A percentile compares a stretch with the other conserved stretches of the same genome.
These are phyloP conservation scores for Noccaea caerulescens DNA, from an alignment of 345 rosid genomes.

Conservation along the genomic window DNA sequence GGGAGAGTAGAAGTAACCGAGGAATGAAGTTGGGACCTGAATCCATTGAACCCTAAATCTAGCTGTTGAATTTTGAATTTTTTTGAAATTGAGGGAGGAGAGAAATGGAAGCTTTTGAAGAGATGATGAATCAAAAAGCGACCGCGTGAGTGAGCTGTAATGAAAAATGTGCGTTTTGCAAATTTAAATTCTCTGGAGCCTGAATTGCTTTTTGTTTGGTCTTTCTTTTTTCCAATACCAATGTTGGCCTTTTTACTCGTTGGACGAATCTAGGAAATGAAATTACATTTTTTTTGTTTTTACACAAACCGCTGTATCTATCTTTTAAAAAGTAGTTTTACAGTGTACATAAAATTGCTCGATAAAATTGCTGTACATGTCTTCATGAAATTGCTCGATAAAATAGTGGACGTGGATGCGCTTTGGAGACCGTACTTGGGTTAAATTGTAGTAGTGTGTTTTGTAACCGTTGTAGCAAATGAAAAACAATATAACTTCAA, in stretches of 20 bases:
- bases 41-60: constrained; percentile 37
- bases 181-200: constrained; percentile 29
- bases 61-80: not conserved
- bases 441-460: too few species aligned
- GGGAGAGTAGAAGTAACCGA: constrained; percentile 23
- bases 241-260: not conserved
- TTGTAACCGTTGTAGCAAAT: too few species aligned
- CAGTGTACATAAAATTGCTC: too few species aligned
- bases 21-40: constrained; percentile 22
- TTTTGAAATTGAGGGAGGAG: not conserved
- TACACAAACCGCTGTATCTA: too few species aligned
- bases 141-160: constrained; percentile 39
- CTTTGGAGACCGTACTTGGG: too few species aligned
- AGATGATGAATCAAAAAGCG: constrained; percentile 26
- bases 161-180: constrained; percentile 12
- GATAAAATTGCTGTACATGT: too few species aligned
- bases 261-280: not conserved
- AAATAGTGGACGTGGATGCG: too few species aligned
- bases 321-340: too few species aligned
- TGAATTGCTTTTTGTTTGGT: not conserved
- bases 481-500: too few species aligned
- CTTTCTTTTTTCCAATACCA: not conserved
- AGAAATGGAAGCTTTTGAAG: constrained; percentile 23
- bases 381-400: too few species aligned
- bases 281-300: not conserved